phyloP scores from a whole-genome alignment of 768 basidiomycete species.

The Glaciozyma antarctica region DNA sequence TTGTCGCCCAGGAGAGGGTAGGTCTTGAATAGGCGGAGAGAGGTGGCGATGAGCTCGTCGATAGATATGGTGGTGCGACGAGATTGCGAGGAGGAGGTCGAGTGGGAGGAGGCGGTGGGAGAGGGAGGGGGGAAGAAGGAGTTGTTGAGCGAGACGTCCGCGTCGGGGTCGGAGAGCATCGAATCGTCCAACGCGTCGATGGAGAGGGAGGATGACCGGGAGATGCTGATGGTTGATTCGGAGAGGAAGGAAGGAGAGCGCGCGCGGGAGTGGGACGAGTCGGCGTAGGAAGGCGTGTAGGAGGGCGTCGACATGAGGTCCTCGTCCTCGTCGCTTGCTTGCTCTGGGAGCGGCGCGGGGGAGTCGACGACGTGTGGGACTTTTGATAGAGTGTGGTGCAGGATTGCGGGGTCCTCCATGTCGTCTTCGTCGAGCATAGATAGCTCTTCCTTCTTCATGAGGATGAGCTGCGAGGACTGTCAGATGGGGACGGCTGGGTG shows the following conservation, averaged over 20 bases:
- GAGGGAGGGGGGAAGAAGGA: conserved; percentile 1
- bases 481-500: not conserved
- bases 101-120: not conserved
- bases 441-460: conserved; percentile 22
- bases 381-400: conserved; percentile 40
- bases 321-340: not conserved
- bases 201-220: conserved; percentile 3
- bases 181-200: conserved; percentile 17
- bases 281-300: not conserved
- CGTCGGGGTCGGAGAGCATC: conserved; percentile 25
- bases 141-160: not conserved
- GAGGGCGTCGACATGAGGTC: conserved; percentile 15
- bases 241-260: conserved; percentile 14
- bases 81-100: conserved; percentile 31
- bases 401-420: conserved; percentile 40
- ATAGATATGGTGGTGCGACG: conserved; percentile 31
- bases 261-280: not conserved
- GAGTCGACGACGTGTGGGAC: conserved; percentile 21
- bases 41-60: conserved; percentile 35
- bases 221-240: conserved; percentile 16
- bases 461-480: conserved; percentile 38
- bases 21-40: conserved; percentile 8
- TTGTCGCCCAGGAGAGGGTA: conserved; percentile 11
- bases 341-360: not conserved
- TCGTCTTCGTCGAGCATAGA: conserved; percentile 34